Evolutionary conservation across 2,329 filamentous ascomycete species (phyloP), one percentile per base, ranked within the genome.

Genomic region (Phoma sp.): DNA sequence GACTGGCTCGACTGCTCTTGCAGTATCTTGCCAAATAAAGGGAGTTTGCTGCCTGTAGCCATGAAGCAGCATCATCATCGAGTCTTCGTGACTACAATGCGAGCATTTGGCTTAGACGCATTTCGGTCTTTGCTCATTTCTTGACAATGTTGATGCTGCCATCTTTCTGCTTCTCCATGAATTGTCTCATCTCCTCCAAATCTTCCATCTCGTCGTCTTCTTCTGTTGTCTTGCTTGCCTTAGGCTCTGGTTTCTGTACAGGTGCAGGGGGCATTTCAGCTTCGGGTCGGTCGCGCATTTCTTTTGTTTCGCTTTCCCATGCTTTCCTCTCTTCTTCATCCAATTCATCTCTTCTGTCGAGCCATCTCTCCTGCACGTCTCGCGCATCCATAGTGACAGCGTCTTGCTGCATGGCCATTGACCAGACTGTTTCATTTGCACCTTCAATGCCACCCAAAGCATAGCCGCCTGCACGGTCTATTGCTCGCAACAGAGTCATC

Each of bases 381-480:
- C 88, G 82, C 8, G 92, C 86, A 66, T 96, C 92, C 82, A 96
- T 86, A 32, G 86, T 85, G 54, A 83, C 83, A 62, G 83, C 78
- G 2, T 83, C 83, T 58, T 87, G 83, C 52, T 92, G 86, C 86
- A 98, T 96, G 2, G 95, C 91, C 39, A 98, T 87, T 69, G 96
- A 91, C 95, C 95, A 99, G n/a, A 99, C 86, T 6, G 89, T 93
- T 72, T 99, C 93, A 65, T 98, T 97, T 40, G 92, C 91, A 2
- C 92, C 93, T 72, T 97, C 91, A 0, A 91, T 89, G 4, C 89
- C 84, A 0, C 93, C 93, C 78, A 99, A 97, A 0, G 92, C 89
- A 76, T 98, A 98, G 0, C 95, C 95, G 8, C 91, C 89, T 0
- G 95, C 93, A 37, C 95, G 85, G 73, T 99, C 95, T 68, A 99